A percentile compares a stretch with the other conserved stretches of the same genome.
Evolutionary conservation across 345 rosid genomes (phyloP).

Genomic region (Syzygium aromaticum): DNA sequence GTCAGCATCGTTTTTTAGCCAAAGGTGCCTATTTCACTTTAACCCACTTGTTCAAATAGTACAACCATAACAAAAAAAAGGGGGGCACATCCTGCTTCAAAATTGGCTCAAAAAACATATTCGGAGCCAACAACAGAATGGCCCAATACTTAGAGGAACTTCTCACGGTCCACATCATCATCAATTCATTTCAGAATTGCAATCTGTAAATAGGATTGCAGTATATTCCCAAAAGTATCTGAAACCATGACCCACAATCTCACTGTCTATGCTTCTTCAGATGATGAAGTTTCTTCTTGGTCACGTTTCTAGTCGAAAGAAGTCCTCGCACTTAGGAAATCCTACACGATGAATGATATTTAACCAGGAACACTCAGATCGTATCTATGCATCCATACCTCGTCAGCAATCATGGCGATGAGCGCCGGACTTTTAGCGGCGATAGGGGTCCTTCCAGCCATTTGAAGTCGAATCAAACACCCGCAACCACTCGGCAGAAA

Average conservation of each 20-base stretch:
- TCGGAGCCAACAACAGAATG: neutral
- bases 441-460: constrained; percentile 12
- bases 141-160: neutral
- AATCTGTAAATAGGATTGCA: neutral
- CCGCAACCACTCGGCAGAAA: neutral
- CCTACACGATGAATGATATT: neutral
- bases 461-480: neutral
- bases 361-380: neutral
- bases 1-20: neutral
- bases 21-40: neutral
- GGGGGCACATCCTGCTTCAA: neutral
- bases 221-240: neutral
- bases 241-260: neutral
- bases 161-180: neutral
- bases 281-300: neutral
- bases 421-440: constrained; percentile 7
- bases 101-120: neutral
- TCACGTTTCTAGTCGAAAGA: neutral
- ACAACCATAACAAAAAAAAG: neutral
- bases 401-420: constrained; percentile 18
- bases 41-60: neutral
- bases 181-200: neutral
- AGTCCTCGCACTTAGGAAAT: neutral
- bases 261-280: neutral
- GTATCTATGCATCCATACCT: neutral